These are phyloP conservation scores for Pisolithus thermaeus DNA, from an alignment of 1,284 basidiomycete species.

Conservation along the genomic window DNA sequence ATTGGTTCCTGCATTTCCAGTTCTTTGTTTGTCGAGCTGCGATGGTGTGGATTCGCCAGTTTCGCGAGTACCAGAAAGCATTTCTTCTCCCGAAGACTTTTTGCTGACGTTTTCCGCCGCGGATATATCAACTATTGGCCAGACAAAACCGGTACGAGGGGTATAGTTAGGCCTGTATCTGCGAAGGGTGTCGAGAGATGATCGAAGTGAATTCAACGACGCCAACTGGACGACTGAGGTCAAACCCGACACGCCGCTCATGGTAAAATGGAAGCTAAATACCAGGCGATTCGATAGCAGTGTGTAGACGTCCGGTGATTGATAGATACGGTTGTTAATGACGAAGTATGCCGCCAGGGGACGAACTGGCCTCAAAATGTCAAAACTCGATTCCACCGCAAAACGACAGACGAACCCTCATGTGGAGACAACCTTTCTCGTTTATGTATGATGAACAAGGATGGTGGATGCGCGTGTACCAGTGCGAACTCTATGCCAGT, in stretches of 20 bases:
- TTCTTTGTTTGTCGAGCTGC: constrained; percentile 23
- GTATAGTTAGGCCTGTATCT: constrained; percentile 70
- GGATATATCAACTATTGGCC: constrained; percentile 64
- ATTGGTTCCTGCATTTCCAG: constrained; percentile 13
- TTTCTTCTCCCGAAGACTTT: constrained; percentile 32
- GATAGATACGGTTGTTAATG: constrained; percentile 81
- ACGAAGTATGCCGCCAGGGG: constrained; percentile 80
- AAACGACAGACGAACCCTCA: constrained; percentile 50
- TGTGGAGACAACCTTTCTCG: constrained; percentile 73
- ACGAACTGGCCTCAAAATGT: constrained; percentile 41
- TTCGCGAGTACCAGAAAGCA: constrained; percentile 15
- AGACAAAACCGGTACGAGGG: constrained; percentile 72
- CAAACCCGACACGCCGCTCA: background rate
- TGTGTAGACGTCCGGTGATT: constrained; percentile 77
- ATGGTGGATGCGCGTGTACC: constrained; percentile 70
- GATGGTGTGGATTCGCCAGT: constrained; percentile 20
- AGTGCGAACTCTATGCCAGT: constrained; percentile 79
- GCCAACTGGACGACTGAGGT: constrained; percentile 47
- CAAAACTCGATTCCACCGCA: constrained; percentile 1
- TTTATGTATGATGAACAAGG: constrained; percentile 83
- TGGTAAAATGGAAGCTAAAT: constrained; percentile 1
- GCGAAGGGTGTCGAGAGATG: constrained; percentile 64
- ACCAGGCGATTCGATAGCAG: constrained; percentile 79
- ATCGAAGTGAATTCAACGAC: constrained; percentile 65
- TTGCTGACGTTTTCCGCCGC: constrained; percentile 39